Conservation (phyloP, 2,329 filamentous ascomycete species). For the Nigrospora osmanthi region DNA sequence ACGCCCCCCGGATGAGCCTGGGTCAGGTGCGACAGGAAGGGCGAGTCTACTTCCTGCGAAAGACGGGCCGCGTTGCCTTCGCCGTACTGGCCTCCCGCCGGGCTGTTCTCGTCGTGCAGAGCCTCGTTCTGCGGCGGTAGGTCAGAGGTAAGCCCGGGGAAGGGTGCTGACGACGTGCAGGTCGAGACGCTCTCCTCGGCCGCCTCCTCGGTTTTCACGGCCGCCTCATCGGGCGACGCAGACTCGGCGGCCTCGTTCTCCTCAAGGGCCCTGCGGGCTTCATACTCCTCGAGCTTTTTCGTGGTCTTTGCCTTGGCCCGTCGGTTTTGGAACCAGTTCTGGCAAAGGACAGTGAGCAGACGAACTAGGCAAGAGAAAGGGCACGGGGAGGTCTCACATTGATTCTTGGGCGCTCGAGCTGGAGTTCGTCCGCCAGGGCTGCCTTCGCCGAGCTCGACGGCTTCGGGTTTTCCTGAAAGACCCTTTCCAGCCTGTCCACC, state of each 20-base stretch:
- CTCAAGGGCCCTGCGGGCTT: slow-evolving; percentile 33
- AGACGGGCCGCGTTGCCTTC: no score
- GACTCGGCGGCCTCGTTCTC: slow-evolving; percentile 28
- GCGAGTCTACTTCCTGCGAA: no score
- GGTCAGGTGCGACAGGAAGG: not conserved
- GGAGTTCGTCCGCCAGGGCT: slow-evolving; percentile 51
- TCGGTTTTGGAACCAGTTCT: slow-evolving; percentile 66
- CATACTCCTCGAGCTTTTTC: slow-evolving; percentile 44
- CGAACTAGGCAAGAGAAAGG: not conserved
- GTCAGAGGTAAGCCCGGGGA: not conserved
- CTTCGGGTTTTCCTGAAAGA: slow-evolving; percentile 58
- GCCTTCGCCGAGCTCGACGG: slow-evolving; percentile 55
- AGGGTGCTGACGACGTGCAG: not conserved
- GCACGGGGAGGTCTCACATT: slow-evolving; percentile 38
- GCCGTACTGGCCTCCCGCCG: slow-evolving; percentile 7
- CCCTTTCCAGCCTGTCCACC: slow-evolving; percentile 59
- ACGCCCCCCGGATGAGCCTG: not conserved
- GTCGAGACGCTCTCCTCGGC: not conserved
- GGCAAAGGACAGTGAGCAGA: slow-evolving; percentile 9
- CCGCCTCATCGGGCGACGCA: slow-evolving; percentile 13
- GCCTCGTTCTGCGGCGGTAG: not conserved
- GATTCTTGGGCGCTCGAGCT: slow-evolving; percentile 55
- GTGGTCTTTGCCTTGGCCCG: slow-evolving; percentile 59
- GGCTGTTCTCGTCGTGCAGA: not conserved
- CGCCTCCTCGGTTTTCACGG: slow-evolving; percentile 9